phyloP scores from a whole-genome alignment of 164 flowering plant genomes.

The Pachysandra terminalis region DNA sequence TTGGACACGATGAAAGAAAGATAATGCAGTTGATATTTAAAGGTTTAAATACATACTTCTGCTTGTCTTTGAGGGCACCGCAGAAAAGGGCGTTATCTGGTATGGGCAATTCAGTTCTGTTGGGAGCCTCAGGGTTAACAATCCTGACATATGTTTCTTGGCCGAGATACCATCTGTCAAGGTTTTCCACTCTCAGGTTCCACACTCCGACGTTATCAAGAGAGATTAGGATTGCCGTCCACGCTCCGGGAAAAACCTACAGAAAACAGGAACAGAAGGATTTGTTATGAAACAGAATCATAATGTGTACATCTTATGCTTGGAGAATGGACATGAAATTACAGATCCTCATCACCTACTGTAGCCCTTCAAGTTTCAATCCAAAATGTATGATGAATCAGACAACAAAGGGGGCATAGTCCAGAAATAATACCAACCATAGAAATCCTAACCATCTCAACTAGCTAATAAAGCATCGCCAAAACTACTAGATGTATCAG shows the following conservation, averaged over 20 bases:
- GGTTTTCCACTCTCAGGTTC: constrained; percentile 88
- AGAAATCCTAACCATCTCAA: too few relatives aligned
- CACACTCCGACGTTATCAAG: constrained; percentile 93
- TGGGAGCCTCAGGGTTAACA: constrained; percentile 69
- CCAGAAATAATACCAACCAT: not conserved
- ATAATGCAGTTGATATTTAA: too few relatives aligned
- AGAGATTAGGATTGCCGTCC: constrained; percentile 84
- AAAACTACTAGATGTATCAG: too few relatives aligned
- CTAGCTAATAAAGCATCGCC: too few relatives aligned
- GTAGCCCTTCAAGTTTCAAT: not conserved
- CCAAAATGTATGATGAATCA: not conserved
- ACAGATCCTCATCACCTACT: not conserved
- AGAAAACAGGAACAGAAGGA: constrained; percentile 5
- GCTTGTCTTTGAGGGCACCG: constrained; percentile 55
- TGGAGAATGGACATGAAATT: too few relatives aligned
- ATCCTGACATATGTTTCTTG: constrained; percentile 82
- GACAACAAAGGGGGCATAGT: not conserved
- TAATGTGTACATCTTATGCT: not conserved
- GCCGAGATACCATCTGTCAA: constrained; percentile 90
- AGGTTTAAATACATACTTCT: constrained; percentile 48
- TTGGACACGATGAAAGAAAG: not conserved
- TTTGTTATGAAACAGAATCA: not conserved
- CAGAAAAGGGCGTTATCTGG: constrained; percentile 85
- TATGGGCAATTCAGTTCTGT: constrained; percentile 67
- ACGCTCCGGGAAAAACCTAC: constrained; percentile 93